These are phyloP conservation scores for Gentiana dahurica DNA, from an alignment of 257 asterid species.

Conservation along the genomic window DNA sequence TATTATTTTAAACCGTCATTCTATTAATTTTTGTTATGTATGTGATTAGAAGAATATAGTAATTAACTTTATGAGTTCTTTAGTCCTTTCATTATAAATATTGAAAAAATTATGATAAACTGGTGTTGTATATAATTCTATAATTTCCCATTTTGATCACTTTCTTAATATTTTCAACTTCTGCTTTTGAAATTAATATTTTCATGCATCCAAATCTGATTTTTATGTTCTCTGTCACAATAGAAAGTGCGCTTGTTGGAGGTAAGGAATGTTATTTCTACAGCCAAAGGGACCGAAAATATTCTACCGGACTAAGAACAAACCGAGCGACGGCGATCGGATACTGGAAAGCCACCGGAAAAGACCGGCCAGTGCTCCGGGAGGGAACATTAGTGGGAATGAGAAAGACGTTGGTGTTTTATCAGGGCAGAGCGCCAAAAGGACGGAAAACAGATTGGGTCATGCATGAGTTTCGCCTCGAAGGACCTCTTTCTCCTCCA, in stretches of 20 bases:
- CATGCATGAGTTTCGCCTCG: slow-evolving; percentile 84
- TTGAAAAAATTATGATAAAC: too few relatives aligned
- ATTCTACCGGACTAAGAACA: slow-evolving; percentile 75
- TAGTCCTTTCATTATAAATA: too few relatives aligned
- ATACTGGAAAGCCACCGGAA: slow-evolving; percentile 96
- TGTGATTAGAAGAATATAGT: too few relatives aligned
- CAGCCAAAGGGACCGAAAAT: slow-evolving; percentile 73
- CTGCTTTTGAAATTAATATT: background rate
- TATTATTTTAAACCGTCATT: too few relatives aligned
- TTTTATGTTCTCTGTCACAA: background rate
- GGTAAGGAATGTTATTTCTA: slow-evolving; percentile 78
- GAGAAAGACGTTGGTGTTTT: slow-evolving; percentile 86
- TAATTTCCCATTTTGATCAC: background rate
- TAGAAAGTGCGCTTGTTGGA: slow-evolving; percentile 76
- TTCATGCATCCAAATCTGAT: background rate
- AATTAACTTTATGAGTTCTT: too few relatives aligned
- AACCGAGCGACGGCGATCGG: slow-evolving; percentile 85
- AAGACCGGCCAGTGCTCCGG: slow-evolving; percentile 45
- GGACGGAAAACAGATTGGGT: slow-evolving; percentile 87
- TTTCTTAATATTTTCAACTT: background rate
- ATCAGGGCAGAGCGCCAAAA: slow-evolving; percentile 87
- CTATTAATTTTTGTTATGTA: too few relatives aligned
- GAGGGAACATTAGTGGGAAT: slow-evolving; percentile 61
- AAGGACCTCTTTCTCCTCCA: slow-evolving; percentile 37
- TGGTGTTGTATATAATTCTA: background rate